These are phyloP conservation scores for Phytophthora vignae DNA, from an alignment of 352 stramenopile genomes.

Conservation along the genomic window DNA sequence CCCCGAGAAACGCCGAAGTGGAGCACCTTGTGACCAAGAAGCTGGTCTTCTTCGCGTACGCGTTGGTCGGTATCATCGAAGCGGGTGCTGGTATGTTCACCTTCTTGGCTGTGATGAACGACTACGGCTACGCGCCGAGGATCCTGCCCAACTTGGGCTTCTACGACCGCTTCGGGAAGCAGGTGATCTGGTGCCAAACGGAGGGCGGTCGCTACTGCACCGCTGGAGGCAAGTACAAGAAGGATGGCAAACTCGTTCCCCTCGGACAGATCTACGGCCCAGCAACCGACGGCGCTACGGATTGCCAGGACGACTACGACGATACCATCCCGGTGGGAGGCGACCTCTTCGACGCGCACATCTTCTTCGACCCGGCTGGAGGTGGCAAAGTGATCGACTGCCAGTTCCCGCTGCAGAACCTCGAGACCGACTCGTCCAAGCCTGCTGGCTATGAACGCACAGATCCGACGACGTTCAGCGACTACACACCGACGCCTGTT, in stretches of 20 bases:
- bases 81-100: slow-evolving; percentile 88
- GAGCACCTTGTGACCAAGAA: slow-evolving; percentile 92
- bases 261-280: slow-evolving; percentile 36
- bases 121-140: slow-evolving; percentile 86
- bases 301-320: slow-evolving; percentile 62
- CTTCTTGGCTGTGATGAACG: slow-evolving; percentile 90
- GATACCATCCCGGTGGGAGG: slow-evolving; percentile 56
- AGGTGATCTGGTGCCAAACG: slow-evolving; percentile 87
- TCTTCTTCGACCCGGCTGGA: slow-evolving; percentile 79
- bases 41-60: slow-evolving; percentile 89
- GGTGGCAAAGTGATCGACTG: slow-evolving; percentile 83
- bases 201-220: slow-evolving; percentile 69
- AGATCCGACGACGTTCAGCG: slow-evolving; percentile 55
- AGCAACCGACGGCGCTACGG: slow-evolving; percentile 32
- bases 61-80: slow-evolving; percentile 91
- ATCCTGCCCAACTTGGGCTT: slow-evolving; percentile 87
- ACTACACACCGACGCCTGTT: slow-evolving; percentile 52
- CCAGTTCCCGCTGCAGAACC: slow-evolving; percentile 85
- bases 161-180: slow-evolving; percentile 85
- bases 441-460: slow-evolving; percentile 52
- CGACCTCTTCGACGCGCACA: slow-evolving; percentile 75
- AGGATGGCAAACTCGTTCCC: slow-evolving; percentile 34
- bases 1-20: slow-evolving; percentile 77
- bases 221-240: slow-evolving; percentile 70
- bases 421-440: slow-evolving; percentile 51